Conservation (phyloP, 148 eudicot species). For the Rhododendron griersonianum region DNA sequence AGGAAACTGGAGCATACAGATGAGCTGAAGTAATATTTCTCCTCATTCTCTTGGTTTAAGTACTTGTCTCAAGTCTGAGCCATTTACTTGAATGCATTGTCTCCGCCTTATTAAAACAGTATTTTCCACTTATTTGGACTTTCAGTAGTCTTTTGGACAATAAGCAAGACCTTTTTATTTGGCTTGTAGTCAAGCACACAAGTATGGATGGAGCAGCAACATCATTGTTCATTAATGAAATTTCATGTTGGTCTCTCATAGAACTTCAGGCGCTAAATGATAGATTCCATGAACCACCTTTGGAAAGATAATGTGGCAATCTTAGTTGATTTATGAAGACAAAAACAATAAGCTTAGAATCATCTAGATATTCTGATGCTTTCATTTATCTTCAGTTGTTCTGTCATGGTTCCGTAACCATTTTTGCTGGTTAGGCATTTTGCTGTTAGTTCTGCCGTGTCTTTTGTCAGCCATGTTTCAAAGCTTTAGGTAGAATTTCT, state of each 20-base stretch:
- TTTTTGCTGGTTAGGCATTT: background rate
- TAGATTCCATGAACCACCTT: background rate
- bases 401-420: background rate
- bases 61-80: background rate
- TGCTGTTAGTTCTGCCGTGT: background rate
- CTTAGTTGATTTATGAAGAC: background rate
- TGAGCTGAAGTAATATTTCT: slow-evolving; percentile 43
- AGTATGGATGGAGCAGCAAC: background rate
- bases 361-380: too few species aligned
- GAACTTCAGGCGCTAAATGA: background rate
- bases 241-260: background rate
- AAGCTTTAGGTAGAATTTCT: background rate
- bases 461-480: background rate
- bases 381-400: background rate
- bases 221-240: background rate
- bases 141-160: background rate
- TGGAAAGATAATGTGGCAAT: background rate
- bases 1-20: slow-evolving; percentile 61
- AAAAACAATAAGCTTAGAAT: background rate
- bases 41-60: background rate
- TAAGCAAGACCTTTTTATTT: background rate
- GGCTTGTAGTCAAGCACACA: background rate
- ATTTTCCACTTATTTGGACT: background rate
- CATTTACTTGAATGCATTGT: background rate
- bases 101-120: background rate